Evolutionary conservation across 169 alveolate genomes (phyloP).

Genomic region (Plasmodium gonderi): DNA sequence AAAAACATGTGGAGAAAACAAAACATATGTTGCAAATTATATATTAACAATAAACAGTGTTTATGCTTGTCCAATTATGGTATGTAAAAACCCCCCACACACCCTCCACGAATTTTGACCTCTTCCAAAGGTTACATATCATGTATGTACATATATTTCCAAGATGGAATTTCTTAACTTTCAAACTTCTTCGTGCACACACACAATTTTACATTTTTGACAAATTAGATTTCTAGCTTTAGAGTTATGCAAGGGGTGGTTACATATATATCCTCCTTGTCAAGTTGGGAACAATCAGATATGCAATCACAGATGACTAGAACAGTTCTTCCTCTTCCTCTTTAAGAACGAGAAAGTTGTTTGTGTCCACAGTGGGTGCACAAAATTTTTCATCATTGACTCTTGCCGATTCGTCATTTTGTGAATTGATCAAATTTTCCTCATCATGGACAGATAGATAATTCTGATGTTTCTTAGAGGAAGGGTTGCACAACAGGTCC

Average conservation of each 20-base stretch:
- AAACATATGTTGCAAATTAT: neutral
- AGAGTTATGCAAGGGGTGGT: no score
- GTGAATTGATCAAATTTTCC: neutral
- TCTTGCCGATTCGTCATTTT: neutral
- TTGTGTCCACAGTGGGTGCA: slow-evolving; percentile 21
- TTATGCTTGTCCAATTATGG: neutral
- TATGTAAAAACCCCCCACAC: no score
- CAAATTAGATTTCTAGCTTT: no score
- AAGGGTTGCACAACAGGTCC: neutral
- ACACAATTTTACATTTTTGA: neutral
- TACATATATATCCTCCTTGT: neutral
- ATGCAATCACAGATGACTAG: neutral
- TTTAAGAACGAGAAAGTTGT: slow-evolving; percentile 37
- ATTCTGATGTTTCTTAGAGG: neutral
- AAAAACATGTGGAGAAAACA: neutral
- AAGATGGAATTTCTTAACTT: no score
- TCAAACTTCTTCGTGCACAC: neutral
- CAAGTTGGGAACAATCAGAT: neutral
- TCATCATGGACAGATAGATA: neutral
- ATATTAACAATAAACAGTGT: neutral
- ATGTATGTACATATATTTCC: no score
- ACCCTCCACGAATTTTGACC: neutral
- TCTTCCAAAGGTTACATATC: neutral
- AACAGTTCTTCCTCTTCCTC: slow-evolving; percentile 66
- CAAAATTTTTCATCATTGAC: neutral